Evolutionary conservation across 208 protist genomes (phyloP).

Genomic region (Pavlovales sp.): DNA sequence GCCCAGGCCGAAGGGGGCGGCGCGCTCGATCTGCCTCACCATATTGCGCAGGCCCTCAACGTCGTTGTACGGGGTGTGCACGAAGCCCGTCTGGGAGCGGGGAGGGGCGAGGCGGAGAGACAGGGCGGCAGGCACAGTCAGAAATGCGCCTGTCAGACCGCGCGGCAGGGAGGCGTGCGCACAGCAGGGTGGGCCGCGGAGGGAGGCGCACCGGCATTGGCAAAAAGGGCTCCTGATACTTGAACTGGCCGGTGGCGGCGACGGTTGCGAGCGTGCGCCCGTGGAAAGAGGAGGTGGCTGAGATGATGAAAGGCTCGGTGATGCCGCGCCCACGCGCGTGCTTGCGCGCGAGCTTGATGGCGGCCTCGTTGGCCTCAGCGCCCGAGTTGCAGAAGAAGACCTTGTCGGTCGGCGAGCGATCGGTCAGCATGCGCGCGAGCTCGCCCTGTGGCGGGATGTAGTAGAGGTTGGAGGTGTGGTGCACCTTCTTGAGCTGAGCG

Average conservation of each 20-base stretch:
- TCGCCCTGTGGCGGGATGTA: conserved; percentile 39
- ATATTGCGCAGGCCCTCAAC: background rate
- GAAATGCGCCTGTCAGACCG: too few relatives aligned
- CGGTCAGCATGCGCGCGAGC: background rate
- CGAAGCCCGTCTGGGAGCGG: conserved; percentile 10
- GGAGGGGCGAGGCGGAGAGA: too few relatives aligned
- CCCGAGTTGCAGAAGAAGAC: conserved; percentile 47
- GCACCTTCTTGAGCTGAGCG: background rate
- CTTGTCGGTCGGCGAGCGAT: background rate
- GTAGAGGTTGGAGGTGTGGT: conserved; percentile 46
- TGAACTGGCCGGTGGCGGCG: conserved; percentile 29
- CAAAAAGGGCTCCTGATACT: conserved; percentile 29
- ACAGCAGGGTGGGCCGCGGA: too few relatives aligned
- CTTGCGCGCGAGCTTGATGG: conserved; percentile 43
- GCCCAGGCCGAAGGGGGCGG: background rate
- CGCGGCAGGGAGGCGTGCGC: too few relatives aligned
- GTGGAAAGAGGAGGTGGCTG: conserved; percentile 19
- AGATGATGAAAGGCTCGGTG: conserved; percentile 33
- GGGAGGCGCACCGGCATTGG: background rate
- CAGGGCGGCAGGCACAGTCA: too few relatives aligned
- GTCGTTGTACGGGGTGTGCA: conserved; percentile 39
- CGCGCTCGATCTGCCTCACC: background rate
- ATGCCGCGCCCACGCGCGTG: conserved; percentile 11
- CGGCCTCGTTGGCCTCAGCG: conserved; percentile 42
- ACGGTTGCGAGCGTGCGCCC: conserved; percentile 42